A percentile compares a stretch with the other conserved stretches of the same genome.
These are phyloP conservation scores for Fraxinus platypoda DNA, from an alignment of 305 asterid genomes.

Conservation along the genomic window DNA sequence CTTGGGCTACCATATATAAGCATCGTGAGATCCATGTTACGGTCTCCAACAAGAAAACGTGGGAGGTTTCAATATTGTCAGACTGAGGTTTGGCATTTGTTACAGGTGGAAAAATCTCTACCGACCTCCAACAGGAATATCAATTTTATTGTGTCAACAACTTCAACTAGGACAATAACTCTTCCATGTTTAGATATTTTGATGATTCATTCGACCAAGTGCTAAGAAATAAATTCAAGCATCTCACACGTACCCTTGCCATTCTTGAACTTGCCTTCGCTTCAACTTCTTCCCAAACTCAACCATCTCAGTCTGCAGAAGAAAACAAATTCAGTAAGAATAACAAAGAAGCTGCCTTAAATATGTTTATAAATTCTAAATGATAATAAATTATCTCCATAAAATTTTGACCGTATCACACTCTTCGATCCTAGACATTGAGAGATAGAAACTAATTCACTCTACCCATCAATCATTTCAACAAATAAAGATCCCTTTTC, in stretches of 20 bases:
- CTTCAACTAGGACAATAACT: constrained; percentile 15
- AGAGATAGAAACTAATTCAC: constrained; percentile 1
- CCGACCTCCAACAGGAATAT: neutral
- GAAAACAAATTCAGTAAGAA: constrained; percentile 28
- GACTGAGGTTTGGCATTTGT: neutral
- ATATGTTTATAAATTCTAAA: neutral
- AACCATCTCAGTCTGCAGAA: constrained; percentile 70
- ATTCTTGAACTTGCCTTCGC: constrained; percentile 52
- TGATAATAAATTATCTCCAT: neutral
- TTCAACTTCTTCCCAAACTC: constrained; percentile 97
- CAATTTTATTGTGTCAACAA: neutral
- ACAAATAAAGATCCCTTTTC: neutral
- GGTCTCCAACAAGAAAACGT: neutral
- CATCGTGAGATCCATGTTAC: neutral
- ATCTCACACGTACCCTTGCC: constrained; percentile 45
- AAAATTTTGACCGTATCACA: constrained; percentile 4
- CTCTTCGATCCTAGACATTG: constrained; percentile 8
- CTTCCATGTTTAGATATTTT: neutral
- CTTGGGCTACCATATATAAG: constrained; percentile 2
- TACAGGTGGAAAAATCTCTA: neutral
- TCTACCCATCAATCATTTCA: neutral
- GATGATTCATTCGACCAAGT: neutral
- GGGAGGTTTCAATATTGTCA: neutral
- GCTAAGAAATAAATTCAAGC: constrained; percentile 13
- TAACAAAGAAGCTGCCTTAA: neutral